phyloP scores from a whole-genome alignment of 352 stramenopile species.

The Pythium volutum region DNA sequence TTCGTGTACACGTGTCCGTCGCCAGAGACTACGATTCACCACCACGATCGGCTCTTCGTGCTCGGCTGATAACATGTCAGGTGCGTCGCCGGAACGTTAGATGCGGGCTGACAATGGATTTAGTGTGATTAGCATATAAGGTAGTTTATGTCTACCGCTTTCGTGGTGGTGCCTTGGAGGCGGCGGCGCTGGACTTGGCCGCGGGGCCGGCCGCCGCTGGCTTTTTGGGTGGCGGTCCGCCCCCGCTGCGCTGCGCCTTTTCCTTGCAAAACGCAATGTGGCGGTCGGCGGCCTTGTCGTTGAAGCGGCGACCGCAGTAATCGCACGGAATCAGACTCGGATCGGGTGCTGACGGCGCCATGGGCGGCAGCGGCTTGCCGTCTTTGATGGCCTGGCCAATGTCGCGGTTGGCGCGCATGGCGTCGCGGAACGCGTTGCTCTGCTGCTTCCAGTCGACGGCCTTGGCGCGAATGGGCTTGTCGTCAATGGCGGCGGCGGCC shows the following conservation, averaged over 20 bases:
- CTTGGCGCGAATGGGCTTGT: slow-evolving; percentile 59
- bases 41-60: slow-evolving; percentile 55
- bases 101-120: background rate
- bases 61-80: slow-evolving; percentile 30
- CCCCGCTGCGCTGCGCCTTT: slow-evolving; percentile 60
- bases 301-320: slow-evolving; percentile 90
- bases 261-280: slow-evolving; percentile 92
- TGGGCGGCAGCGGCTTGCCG: slow-evolving; percentile 53
- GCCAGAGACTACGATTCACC: slow-evolving; percentile 40
- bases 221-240: slow-evolving; percentile 40
- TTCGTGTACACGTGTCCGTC: slow-evolving; percentile 66
- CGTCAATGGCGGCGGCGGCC: slow-evolving; percentile 27
- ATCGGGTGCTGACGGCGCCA: slow-evolving; percentile 62
- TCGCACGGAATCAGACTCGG: slow-evolving; percentile 89
- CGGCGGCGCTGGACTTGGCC: slow-evolving; percentile 32
- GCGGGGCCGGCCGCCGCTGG: slow-evolving; percentile 26
- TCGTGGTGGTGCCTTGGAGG: slow-evolving; percentile 27
- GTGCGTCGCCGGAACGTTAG: background rate
- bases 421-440: slow-evolving; percentile 81
- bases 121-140: background rate
- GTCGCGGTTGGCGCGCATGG: slow-evolving; percentile 82
- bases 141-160: slow-evolving; percentile 16
- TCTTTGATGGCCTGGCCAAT: slow-evolving; percentile 67
- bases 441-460: slow-evolving; percentile 83
- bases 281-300: slow-evolving; percentile 88